phyloP scores from a whole-genome alignment of 176 grass and related monocot genomes.

The Aegilops bicornis region DNA sequence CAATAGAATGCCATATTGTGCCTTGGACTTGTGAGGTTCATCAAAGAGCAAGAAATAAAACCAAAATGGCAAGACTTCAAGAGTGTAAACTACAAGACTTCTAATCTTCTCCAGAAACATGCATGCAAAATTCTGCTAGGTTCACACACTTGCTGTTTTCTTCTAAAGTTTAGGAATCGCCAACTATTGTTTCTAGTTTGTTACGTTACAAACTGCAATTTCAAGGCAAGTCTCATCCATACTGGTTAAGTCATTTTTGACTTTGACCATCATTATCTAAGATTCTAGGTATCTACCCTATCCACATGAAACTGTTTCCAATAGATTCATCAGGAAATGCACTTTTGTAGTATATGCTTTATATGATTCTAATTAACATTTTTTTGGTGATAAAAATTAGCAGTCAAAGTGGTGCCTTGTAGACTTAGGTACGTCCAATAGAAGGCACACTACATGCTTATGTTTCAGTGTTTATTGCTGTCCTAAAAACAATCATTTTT shows the following conservation, averaged over 20 bases:
- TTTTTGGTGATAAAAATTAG: background rate
- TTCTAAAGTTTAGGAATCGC: background rate
- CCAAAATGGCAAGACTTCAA: background rate
- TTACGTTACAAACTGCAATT: background rate
- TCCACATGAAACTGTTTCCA: background rate
- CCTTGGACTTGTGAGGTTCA: background rate
- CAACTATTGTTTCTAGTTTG: background rate
- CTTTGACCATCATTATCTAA: background rate
- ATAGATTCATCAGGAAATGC: background rate
- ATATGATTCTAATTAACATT: background rate
- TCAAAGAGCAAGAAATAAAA: background rate
- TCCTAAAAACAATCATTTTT: background rate
- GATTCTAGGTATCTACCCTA: background rate
- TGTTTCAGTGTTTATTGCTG: constrained; percentile 7
- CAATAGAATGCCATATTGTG: background rate
- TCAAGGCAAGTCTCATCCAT: background rate
- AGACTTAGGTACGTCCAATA: background rate
- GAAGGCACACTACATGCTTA: background rate
- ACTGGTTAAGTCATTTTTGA: background rate
- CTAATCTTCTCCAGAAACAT: constrained; percentile 2
- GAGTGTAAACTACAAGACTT: constrained; percentile 3
- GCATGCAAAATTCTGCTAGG: background rate
- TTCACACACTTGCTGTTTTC: background rate
- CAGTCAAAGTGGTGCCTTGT: background rate
- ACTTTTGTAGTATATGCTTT: background rate